Evolutionary conservation across 371 early-diverging fungal species (phyloP).

Genomic region (Amoeboaphelidium occidentale): DNA sequence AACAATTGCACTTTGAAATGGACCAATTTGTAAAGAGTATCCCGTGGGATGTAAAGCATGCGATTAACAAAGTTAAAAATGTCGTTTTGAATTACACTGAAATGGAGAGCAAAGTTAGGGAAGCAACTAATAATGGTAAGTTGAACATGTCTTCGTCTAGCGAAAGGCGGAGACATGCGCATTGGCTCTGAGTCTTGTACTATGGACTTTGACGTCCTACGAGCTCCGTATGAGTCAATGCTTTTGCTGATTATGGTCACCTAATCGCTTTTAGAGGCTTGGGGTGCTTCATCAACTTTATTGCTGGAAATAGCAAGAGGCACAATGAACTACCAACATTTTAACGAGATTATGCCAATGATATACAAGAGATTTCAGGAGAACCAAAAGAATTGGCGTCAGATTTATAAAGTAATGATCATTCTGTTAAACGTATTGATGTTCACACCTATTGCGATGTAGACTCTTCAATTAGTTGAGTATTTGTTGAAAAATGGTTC

Average conservation of each 20-base stretch:
- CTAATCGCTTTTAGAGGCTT: no score
- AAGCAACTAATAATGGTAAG: conserved; percentile 55
- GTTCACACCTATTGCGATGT: not conserved
- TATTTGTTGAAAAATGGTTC: conserved; percentile 84
- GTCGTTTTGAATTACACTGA: conserved; percentile 61
- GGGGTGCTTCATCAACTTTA: not conserved
- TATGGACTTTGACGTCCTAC: no score
- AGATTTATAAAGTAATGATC: conserved; percentile 62
- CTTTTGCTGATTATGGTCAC: no score
- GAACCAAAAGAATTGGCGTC: conserved; percentile 63
- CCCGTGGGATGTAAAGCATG: not conserved
- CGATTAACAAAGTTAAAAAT: conserved; percentile 15
- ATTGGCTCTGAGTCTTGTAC: no score
- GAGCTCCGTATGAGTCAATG: no score
- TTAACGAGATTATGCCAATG: conserved; percentile 77
- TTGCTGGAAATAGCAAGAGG: conserved; percentile 21
- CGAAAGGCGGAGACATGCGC: no score
- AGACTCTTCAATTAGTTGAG: conserved; percentile 70
- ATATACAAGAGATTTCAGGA: conserved; percentile 55
- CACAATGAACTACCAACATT: conserved; percentile 50
- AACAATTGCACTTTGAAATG: no score
- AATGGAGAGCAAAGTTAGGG: conserved; percentile 62
- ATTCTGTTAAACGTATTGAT: not conserved
- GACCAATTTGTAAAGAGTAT: not conserved
- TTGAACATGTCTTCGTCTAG: no score